Evolutionary conservation across 441 rosid genomes (phyloP).

Genomic region (Breynia disticha): DNA sequence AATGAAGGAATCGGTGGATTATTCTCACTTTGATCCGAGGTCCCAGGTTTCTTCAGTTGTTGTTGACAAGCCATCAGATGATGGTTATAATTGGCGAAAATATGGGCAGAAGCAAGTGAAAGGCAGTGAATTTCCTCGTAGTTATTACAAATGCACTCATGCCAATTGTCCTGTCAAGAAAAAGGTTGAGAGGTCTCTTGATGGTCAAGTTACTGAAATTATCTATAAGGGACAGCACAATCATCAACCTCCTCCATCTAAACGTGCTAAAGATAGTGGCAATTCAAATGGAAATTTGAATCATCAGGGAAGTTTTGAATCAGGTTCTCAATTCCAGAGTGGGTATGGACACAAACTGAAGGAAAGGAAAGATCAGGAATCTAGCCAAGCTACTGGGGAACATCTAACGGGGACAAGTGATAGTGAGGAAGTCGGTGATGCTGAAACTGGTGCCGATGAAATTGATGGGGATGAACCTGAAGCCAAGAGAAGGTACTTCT

Average conservation of each 20-base stretch:
- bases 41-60: slow-evolving; percentile 32
- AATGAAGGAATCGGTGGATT: slow-evolving; percentile 32
- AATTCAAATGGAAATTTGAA: slow-evolving; percentile 28
- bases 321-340: slow-evolving; percentile 33
- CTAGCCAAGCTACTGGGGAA: slow-evolving; percentile 51
- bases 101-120: slow-evolving; percentile 97
- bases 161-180: slow-evolving; percentile 81
- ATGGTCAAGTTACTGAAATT: slow-evolving; percentile 84
- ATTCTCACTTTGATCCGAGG: slow-evolving; percentile 37
- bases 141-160: slow-evolving; percentile 85
- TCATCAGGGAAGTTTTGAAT: slow-evolving; percentile 27
- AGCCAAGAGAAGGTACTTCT: slow-evolving; percentile 52
- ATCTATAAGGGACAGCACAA: slow-evolving; percentile 86
- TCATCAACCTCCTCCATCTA: slow-evolving; percentile 55
- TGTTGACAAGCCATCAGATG: slow-evolving; percentile 60
- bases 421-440: slow-evolving; percentile 52
- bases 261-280: slow-evolving; percentile 43
- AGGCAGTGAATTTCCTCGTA: slow-evolving; percentile 82
- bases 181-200: slow-evolving; percentile 76
- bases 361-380: slow-evolving; percentile 46
- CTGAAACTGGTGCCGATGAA: slow-evolving; percentile 31
- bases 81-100: slow-evolving; percentile 89
- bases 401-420: slow-evolving; percentile 52
- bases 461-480: slow-evolving; percentile 57
- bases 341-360: slow-evolving; percentile 21